Conservation (phyloP, 2,329 filamentous ascomycete genomes). For the Tolypocladium cylindrosporum region DNA sequence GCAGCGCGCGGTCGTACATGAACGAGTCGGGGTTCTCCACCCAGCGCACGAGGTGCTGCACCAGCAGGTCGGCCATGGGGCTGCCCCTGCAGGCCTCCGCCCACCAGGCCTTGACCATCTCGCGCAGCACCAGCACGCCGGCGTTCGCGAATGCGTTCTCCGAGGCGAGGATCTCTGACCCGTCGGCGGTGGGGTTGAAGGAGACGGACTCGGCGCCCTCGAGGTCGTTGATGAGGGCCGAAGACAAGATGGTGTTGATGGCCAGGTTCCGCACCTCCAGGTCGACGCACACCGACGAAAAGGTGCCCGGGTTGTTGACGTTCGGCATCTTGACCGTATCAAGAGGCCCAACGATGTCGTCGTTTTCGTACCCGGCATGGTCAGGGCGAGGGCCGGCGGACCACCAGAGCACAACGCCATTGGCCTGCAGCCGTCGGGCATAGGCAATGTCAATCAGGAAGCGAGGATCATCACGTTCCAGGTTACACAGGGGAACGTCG, state of each 20-base stretch:
- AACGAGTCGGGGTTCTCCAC: slow-evolving; percentile 89
- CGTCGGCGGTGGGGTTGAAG: slow-evolving; percentile 51
- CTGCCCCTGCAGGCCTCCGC: slow-evolving; percentile 82
- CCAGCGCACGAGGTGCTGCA: slow-evolving; percentile 95
- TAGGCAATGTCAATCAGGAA: slow-evolving; percentile 96
- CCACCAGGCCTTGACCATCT: slow-evolving; percentile 99
- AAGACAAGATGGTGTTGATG: slow-evolving; percentile 96
- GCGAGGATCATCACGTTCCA: slow-evolving; percentile 87
- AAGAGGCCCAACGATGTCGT: slow-evolving; percentile 73
- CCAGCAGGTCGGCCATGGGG: slow-evolving; percentile 93
- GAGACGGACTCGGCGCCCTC: slow-evolving; percentile 82
- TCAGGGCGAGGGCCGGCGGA: slow-evolving; percentile 78
- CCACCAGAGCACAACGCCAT: slow-evolving; percentile 96
- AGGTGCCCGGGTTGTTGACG: slow-evolving; percentile 87
- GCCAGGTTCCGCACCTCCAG: slow-evolving; percentile 87
- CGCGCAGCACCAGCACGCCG: slow-evolving; percentile 79
- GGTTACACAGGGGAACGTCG: slow-evolving; percentile 87
- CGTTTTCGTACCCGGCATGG: slow-evolving; percentile 90
- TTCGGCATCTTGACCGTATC: slow-evolving; percentile 87
- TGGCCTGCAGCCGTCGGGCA: slow-evolving; percentile 77
- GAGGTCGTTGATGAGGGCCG: slow-evolving; percentile 90
- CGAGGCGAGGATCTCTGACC: slow-evolving; percentile 54
- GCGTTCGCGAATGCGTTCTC: slow-evolving; percentile 91
- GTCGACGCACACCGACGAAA: slow-evolving; percentile 93
- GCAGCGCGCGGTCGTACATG: slow-evolving; percentile 86